A percentile compares a stretch with the other conserved stretches of the same genome.
Conservation (phyloP, 2,329 filamentous ascomycete genomes). For the Alternaria brassicicola region DNA sequence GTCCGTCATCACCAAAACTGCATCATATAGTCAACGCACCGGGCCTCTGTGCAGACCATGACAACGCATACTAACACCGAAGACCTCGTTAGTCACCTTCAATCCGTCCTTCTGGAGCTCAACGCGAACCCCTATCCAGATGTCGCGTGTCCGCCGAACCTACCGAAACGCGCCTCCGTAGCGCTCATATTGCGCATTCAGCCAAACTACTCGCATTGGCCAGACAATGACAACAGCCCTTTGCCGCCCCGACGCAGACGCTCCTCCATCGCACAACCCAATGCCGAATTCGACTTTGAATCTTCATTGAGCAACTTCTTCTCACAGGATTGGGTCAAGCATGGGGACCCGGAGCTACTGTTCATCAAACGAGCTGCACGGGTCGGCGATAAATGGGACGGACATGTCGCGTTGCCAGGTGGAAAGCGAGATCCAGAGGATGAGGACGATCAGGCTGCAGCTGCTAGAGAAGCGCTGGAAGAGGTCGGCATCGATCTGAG, state of each 20-base stretch:
- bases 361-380: constrained; percentile 73
- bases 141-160: constrained; percentile 56
- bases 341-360: constrained; percentile 70
- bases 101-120: constrained; percentile 52
- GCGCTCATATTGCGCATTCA: constrained; percentile 68
- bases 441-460: constrained; percentile 65
- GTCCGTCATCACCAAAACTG: not conserved
- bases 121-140: constrained; percentile 56
- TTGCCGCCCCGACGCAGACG: constrained; percentile 29
- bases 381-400: constrained; percentile 70
- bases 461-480: constrained; percentile 68
- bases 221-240: constrained; percentile 40
- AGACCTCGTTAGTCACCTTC: constrained; percentile 49
- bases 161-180: constrained; percentile 68
- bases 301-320: constrained; percentile 65
- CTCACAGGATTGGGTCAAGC: constrained; percentile 66
- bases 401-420: constrained; percentile 71
- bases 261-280: constrained; percentile 32
- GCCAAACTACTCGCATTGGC: constrained; percentile 62
- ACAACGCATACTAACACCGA: constrained; percentile 23
- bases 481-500: constrained; percentile 69
- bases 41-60: constrained; percentile 20
- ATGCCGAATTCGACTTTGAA: constrained; percentile 40
- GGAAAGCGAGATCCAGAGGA: constrained; percentile 71
- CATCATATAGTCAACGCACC: not conserved